Conservation (phyloP, 495 filamentous ascomycete genomes). For the Arthonia radiata region DNA sequence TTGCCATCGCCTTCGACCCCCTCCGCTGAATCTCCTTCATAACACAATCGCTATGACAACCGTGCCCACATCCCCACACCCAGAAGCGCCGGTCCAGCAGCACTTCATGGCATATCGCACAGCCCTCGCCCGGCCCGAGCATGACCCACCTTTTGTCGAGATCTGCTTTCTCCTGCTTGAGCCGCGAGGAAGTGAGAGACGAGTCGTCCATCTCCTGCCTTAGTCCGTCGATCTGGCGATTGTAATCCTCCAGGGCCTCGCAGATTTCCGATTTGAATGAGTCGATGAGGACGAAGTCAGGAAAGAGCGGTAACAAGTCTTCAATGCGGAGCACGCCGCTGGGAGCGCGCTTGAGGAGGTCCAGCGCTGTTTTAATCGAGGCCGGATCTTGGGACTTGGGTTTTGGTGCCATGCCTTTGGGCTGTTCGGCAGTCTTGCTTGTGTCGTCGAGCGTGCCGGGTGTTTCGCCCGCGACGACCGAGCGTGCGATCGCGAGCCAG, state of each 20-base stretch:
- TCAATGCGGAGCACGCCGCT: conserved; percentile 69
- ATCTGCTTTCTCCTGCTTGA: conserved; percentile 59
- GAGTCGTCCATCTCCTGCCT: conserved; percentile 91
- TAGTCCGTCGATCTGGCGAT: conserved; percentile 64
- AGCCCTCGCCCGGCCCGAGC: conserved; percentile 87
- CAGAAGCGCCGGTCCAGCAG: conserved; percentile 81
- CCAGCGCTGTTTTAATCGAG: background rate
- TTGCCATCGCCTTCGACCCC: conserved; percentile 43
- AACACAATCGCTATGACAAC: conserved; percentile 85
- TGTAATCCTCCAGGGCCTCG: conserved; percentile 74
- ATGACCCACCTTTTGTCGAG: conserved; percentile 82
- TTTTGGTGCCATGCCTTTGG: background rate
- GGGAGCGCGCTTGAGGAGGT: background rate
- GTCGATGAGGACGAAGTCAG: conserved; percentile 96
- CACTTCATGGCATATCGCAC: conserved; percentile 65
- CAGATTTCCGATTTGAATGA: conserved; percentile 98
- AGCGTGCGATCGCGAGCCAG: conserved; percentile 82
- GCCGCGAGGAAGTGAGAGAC: conserved; percentile 63
- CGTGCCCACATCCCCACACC: conserved; percentile 94
- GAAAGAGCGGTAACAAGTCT: conserved; percentile 93
- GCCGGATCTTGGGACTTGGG: background rate
- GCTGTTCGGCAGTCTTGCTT: background rate
- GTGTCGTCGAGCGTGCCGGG: background rate
- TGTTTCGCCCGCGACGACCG: conserved; percentile 67
- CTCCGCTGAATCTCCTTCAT: conserved; percentile 59